Evolutionary conservation across 2,329 filamentous ascomycete genomes (phyloP).

Genomic region (Rhytidhysteron rufulum): DNA sequence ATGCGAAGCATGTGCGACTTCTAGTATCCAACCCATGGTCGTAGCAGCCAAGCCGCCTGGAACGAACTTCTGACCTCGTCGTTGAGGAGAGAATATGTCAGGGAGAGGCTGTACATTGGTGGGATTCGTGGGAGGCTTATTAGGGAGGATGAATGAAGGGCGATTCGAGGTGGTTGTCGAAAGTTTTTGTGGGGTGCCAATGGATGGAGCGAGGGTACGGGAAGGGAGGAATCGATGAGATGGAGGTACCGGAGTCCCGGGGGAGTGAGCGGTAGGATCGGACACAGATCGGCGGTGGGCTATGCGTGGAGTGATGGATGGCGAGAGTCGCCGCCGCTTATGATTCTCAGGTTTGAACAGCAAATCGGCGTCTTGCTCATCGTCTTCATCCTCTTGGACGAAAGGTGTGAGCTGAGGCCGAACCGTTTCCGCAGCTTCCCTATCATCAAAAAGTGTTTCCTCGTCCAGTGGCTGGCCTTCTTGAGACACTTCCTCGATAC

Average conservation of each 20-base stretch:
- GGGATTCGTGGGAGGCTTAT: constrained; percentile 23
- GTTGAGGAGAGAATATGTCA: constrained; percentile 52
- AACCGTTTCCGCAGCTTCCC: constrained; percentile 12
- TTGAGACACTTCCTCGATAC: constrained; percentile 28
- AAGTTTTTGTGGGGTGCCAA: constrained; percentile 5
- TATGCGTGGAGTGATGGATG: background rate
- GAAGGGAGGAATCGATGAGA: constrained; percentile 23
- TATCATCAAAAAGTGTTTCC: constrained; percentile 4
- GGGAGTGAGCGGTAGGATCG: constrained; percentile 8
- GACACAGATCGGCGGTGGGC: background rate
- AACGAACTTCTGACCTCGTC: constrained; percentile 48
- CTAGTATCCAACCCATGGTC: constrained; percentile 50
- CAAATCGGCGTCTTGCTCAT: constrained; percentile 22
- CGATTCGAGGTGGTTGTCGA: constrained; percentile 14
- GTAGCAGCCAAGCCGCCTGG: constrained; percentile 48
- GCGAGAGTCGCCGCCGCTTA: constrained; percentile 25
- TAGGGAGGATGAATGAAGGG: constrained; percentile 38
- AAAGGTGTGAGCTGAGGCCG: background rate
- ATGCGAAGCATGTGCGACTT: constrained; percentile 26
- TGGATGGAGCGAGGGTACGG: constrained; percentile 12
- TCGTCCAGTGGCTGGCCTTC: constrained; percentile 12
- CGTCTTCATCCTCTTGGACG: constrained; percentile 2
- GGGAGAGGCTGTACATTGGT: constrained; percentile 40
- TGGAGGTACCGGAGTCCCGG: constrained; percentile 6
- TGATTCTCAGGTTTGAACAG: constrained; percentile 16